phyloP scores from a whole-genome alignment of 1,284 basidiomycete species.

The Phylloboletellus chloephorus region DNA sequence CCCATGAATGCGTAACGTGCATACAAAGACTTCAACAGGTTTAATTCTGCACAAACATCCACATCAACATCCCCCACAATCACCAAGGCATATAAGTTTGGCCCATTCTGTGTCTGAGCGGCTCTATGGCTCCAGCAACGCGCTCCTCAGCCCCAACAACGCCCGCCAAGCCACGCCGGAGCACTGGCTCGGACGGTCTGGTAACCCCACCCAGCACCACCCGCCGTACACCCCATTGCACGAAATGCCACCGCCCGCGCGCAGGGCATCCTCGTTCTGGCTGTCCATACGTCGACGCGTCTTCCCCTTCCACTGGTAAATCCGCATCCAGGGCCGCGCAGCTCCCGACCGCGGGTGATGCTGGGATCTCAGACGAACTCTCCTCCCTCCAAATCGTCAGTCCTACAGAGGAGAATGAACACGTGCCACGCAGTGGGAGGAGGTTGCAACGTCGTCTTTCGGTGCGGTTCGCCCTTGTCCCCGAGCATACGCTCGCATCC shows the following conservation, averaged over 20 bases:
- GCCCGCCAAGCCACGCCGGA: constrained; percentile 18
- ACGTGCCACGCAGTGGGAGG: constrained; percentile 2
- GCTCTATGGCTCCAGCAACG: constrained; percentile 30
- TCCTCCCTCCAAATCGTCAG: constrained; percentile 31
- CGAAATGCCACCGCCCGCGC: constrained; percentile 47
- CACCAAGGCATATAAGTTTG: too few relatives aligned
- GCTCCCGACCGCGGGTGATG: constrained; percentile 10
- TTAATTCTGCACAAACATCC: too few relatives aligned
- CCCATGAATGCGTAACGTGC: too few relatives aligned
- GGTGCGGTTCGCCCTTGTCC: constrained; percentile 31
- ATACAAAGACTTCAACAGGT: too few relatives aligned
- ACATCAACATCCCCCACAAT: too few relatives aligned
- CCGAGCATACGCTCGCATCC: constrained; percentile 31
- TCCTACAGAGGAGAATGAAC: constrained; percentile 17
- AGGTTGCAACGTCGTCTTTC: constrained; percentile 21
- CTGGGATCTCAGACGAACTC: constrained; percentile 21
- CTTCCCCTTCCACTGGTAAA: constrained; percentile 18
- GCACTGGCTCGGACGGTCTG: constrained; percentile 5
- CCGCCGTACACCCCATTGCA: constrained; percentile 45
- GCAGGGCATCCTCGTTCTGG: constrained; percentile 55
- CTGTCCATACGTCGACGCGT: constrained; percentile 39
- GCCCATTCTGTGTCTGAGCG: too few relatives aligned
- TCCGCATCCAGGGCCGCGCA: constrained; percentile 1
- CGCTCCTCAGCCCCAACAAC: constrained; percentile 30
- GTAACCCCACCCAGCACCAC: constrained; percentile 21